Percentiles rank a stretch among this genome's conserved stretches.
Evolutionary conservation across 192 early-diverging fungal genomes (phyloP).

Genomic region (Chytriomyces sp.): DNA sequence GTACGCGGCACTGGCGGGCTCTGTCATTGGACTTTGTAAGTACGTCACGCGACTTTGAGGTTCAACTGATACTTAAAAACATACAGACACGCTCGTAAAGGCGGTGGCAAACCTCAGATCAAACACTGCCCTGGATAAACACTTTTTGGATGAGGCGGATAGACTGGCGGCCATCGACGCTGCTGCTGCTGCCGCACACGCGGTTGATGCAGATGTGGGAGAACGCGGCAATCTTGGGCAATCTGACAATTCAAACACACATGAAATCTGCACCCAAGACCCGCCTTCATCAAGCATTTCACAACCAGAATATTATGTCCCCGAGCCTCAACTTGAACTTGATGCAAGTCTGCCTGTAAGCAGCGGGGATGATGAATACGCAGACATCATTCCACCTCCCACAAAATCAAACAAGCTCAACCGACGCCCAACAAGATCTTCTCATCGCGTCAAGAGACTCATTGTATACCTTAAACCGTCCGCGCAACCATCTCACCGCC

Average conservation of each 20-base stretch:
- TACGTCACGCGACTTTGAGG: neutral
- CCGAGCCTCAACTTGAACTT: neutral
- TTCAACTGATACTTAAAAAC: neutral
- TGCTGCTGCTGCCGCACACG: neutral
- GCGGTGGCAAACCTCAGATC: neutral
- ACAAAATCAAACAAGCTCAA: neutral
- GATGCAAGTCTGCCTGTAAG: neutral
- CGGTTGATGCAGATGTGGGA: neutral
- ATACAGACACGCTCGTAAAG: neutral
- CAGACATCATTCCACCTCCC: neutral
- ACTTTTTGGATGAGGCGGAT: neutral
- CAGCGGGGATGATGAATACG: neutral
- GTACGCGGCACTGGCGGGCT: neutral
- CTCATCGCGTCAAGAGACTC: neutral
- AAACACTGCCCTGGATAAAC: neutral
- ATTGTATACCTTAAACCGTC: no score
- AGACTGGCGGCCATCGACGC: neutral
- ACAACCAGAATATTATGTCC: neutral
- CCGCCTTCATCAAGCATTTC: neutral
- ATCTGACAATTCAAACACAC: neutral
- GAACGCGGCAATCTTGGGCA: neutral
- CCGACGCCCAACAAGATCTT: neutral
- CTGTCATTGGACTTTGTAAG: constrained; percentile 16
- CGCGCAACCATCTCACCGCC: no score
- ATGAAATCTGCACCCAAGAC: neutral